Evolutionary conservation across 306 rosid species (phyloP).

Genomic region (Inga laurina): DNA sequence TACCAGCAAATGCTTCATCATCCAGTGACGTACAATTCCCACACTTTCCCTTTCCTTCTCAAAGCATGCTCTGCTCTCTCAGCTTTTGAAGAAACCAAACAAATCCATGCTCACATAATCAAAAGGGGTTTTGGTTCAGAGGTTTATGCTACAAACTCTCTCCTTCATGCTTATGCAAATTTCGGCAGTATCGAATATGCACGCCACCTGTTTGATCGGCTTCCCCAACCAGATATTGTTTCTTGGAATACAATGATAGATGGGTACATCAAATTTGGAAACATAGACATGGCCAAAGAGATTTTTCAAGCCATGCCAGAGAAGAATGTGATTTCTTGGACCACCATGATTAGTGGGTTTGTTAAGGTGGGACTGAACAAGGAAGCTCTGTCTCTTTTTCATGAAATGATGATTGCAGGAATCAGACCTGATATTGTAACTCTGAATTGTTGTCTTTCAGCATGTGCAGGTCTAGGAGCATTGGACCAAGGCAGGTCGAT

Average conservation of each 20-base stretch:
- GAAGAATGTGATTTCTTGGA: constrained; percentile 60
- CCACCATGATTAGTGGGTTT: constrained; percentile 54
- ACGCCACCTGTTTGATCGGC: constrained; percentile 43
- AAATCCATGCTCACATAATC: constrained; percentile 57
- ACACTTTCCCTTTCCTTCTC: constrained; percentile 76
- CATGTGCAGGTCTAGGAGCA: constrained; percentile 62
- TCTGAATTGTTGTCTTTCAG: constrained; percentile 49
- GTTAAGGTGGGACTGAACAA: constrained; percentile 41
- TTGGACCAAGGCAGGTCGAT: constrained; percentile 57
- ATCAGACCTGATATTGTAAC: constrained; percentile 47
- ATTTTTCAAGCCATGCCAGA: constrained; percentile 53
- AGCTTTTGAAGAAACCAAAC: constrained; percentile 55
- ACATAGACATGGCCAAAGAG: constrained; percentile 37
- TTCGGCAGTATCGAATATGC: constrained; percentile 48
- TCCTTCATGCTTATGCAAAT: constrained; percentile 51
- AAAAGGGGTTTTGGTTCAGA: constrained; percentile 62
- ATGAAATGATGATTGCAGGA: constrained; percentile 48
- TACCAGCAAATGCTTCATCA: constrained; percentile 56
- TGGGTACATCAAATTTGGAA: constrained; percentile 54
- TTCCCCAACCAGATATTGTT: constrained; percentile 52
- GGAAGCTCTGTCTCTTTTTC: constrained; percentile 50
- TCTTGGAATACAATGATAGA: constrained; percentile 66
- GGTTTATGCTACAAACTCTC: constrained; percentile 57
- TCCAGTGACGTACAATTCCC: constrained; percentile 52
- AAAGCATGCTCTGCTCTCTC: constrained; percentile 65